These are phyloP conservation scores for Phytophthora quininea DNA, from an alignment of 352 stramenopile genomes.

Conservation along the genomic window DNA sequence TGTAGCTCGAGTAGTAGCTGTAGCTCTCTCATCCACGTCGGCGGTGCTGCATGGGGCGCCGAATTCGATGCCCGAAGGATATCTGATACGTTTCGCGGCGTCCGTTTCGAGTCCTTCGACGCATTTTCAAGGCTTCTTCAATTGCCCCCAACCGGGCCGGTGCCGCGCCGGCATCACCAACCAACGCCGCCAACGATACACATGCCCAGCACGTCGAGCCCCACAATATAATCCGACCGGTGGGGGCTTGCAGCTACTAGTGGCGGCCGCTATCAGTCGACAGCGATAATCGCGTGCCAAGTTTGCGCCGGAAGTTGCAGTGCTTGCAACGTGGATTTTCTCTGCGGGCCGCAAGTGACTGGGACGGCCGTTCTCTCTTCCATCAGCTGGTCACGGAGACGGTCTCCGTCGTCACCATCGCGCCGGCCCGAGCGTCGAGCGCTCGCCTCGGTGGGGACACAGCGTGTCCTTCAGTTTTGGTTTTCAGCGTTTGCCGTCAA, in stretches of 20 bases:
- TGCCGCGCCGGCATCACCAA: not conserved
- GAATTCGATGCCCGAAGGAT: not conserved
- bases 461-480: constrained; percentile 20
- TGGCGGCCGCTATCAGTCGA: not conserved
- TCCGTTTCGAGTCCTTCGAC: constrained; percentile 1
- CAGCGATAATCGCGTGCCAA: constrained; percentile 24
- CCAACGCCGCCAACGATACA: too few relatives aligned
- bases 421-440: constrained; percentile 1
- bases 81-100: not conserved
- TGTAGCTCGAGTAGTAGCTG: too few relatives aligned
- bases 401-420: constrained; percentile 23
- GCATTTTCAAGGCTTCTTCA: constrained; percentile 2
- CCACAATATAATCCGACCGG: too few relatives aligned
- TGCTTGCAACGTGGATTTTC: constrained; percentile 35
- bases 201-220: too few relatives aligned
- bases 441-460: not conserved
- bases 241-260: too few relatives aligned
- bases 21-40: not conserved
- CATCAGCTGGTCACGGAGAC: constrained; percentile 28
- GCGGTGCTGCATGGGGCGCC: not conserved
- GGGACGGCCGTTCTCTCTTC: constrained; percentile 14
- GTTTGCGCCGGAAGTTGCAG: constrained; percentile 28
- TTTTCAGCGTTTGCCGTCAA: constrained; percentile 9
- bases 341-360: constrained; percentile 27
- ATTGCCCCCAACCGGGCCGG: not conserved